A percentile compares a stretch with the other conserved stretches of the same genome.
Conservation (phyloP, 805 yeast species). For the Metschnikowia chrysomelidarum region DNA sequence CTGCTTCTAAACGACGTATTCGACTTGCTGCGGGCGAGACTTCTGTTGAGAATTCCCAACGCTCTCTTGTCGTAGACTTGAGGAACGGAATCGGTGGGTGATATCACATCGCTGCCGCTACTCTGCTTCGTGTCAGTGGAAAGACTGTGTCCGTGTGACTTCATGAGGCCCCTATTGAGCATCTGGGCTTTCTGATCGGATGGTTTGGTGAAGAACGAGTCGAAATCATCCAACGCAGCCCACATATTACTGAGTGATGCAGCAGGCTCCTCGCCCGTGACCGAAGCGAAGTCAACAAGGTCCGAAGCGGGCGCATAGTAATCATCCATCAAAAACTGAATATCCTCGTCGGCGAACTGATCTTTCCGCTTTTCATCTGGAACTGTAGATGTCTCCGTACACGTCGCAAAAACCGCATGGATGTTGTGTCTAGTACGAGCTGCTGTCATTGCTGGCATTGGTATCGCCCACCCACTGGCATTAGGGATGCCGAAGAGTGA, state of each 20-base stretch:
- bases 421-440: constrained; percentile 88
- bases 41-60: constrained; percentile 67
- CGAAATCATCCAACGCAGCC: constrained; percentile 87
- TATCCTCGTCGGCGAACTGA: constrained; percentile 29
- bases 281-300: constrained; percentile 46
- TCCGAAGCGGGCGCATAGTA: constrained; percentile 38
- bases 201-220: constrained; percentile 80
- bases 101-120: constrained; percentile 39
- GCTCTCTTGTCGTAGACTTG: constrained; percentile 79
- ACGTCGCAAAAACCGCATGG: constrained; percentile 91
- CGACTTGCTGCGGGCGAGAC: constrained; percentile 71
- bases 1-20: constrained; percentile 75
- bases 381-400: constrained; percentile 46
- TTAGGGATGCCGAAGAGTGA: constrained; percentile 94
- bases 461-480: constrained; percentile 95
- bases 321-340: constrained; percentile 63
- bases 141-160: constrained; percentile 34
- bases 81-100: constrained; percentile 69
- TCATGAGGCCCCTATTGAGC: constrained; percentile 8
- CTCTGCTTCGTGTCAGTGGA: constrained; percentile 64
- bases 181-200: constrained; percentile 23
- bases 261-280: constrained; percentile 58
- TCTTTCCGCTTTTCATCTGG: constrained; percentile 25
- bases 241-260: constrained; percentile 86
- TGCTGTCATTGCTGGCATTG: constrained; percentile 91